These are phyloP conservation scores for Amanita muscaria DNA, from an alignment of 768 basidiomycete genomes.

Conservation along the genomic window DNA sequence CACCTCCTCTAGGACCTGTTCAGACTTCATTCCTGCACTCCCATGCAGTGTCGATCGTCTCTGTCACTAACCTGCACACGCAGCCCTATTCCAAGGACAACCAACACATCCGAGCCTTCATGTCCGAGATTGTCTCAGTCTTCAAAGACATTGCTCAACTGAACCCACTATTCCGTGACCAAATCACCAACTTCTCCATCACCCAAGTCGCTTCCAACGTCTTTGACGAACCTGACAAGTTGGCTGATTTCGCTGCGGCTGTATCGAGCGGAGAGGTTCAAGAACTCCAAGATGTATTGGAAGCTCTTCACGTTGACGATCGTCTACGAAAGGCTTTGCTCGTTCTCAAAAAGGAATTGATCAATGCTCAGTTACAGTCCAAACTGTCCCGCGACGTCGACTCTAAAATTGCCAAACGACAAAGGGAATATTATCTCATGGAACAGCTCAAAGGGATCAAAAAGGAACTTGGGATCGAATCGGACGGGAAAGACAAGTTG, in stretches of 20 bases:
- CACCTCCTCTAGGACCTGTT: constrained; percentile 39
- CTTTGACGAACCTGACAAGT: constrained; percentile 95
- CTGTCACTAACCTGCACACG: constrained; percentile 75
- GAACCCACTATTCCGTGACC: constrained; percentile 96
- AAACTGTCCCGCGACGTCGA: constrained; percentile 93
- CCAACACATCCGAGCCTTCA: constrained; percentile 92
- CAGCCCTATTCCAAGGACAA: constrained; percentile 86
- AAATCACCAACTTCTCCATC: constrained; percentile 94
- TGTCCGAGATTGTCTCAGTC: constrained; percentile 91
- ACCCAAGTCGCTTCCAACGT: constrained; percentile 88
- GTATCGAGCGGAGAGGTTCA: constrained; percentile 88
- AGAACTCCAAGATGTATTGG: constrained; percentile 91
- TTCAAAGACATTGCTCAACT: constrained; percentile 98
- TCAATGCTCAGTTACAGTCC: constrained; percentile 90
- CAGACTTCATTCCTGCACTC: constrained; percentile 83
- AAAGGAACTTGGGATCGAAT: constrained; percentile 93
- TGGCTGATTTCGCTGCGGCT: constrained; percentile 95
- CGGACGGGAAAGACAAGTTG: constrained; percentile 89
- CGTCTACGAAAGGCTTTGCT: constrained; percentile 83
- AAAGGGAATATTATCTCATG: constrained; percentile 93
- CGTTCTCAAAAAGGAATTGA: constrained; percentile 95
- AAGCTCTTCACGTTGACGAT: constrained; percentile 79
- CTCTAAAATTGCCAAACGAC: constrained; percentile 88
- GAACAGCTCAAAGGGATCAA: constrained; percentile 96
- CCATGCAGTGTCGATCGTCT: constrained; percentile 79